Percentiles rank a stretch among this genome's conserved stretches.
Conservation (phyloP, 108 stramenopile genomes). For the Cyclotella cryptica region DNA sequence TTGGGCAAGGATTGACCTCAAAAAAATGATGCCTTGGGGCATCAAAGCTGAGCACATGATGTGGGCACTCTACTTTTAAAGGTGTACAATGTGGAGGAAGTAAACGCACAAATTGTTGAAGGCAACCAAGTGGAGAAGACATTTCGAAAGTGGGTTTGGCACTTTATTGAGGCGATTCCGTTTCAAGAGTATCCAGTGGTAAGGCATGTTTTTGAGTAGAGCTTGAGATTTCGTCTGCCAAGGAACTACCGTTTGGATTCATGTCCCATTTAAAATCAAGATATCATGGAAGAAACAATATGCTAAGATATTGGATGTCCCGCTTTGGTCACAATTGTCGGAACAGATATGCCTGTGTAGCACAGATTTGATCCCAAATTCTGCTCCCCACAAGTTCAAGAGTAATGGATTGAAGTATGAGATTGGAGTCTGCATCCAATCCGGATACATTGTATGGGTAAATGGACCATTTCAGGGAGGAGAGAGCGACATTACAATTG, state of each 20-base stretch:
- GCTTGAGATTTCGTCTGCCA: too few relatives aligned
- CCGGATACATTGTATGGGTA: constrained; percentile 37
- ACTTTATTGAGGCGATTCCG: constrained; percentile 32
- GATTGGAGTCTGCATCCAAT: constrained; percentile 29
- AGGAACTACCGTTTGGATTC: too few relatives aligned
- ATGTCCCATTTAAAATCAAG: constrained; percentile 8
- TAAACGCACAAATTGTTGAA: too few relatives aligned
- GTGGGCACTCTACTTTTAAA: too few relatives aligned
- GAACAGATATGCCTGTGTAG: constrained; percentile 38
- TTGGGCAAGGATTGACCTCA: too few relatives aligned
- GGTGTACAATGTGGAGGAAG: too few relatives aligned
- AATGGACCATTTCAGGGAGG: constrained; percentile 24
- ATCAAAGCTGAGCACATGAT: too few relatives aligned
- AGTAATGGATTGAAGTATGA: constrained; percentile 32
- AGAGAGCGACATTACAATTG: constrained; percentile 23
- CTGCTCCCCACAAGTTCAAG: constrained; percentile 33
- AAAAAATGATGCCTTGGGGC: too few relatives aligned
- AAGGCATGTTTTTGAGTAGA: constrained; percentile 16
- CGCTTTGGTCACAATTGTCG: constrained; percentile 18
- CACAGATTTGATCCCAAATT: constrained; percentile 15
- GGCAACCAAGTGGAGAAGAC: constrained; percentile 22
- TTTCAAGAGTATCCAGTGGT: constrained; percentile 30
- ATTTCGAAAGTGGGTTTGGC: constrained; percentile 32
- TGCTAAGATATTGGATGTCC: neutral
- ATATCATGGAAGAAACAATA: constrained; percentile 23